Evolutionary conservation across 139 green algal species (phyloP), one percentile per base, ranked within the genome.

Genomic region (Chlorella sp.): DNA sequence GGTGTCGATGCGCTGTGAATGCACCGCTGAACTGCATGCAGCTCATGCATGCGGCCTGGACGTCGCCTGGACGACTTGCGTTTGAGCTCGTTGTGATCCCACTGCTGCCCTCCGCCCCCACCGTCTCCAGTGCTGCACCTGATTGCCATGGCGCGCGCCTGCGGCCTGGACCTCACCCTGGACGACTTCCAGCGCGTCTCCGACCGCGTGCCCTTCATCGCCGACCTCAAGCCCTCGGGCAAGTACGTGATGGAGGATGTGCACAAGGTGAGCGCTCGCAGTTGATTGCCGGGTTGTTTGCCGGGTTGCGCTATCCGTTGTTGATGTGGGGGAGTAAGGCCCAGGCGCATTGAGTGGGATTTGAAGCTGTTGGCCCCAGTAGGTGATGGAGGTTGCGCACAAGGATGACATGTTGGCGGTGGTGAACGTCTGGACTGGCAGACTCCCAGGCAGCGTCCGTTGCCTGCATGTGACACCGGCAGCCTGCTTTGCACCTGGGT

Each of bases 211-310:
- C 97, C 97, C 38, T 98, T 99, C 91, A 94, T 99, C 70, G 96
- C 95, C 30, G 96, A 99, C 91, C 90, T 99, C 64, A 99, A 99
- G 90, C 97, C 97, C 22, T 93, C 79, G 17, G 97, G 97, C 65
- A 95, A 95, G 72, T 99, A 98, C 84, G 97, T 99, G 24, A 99
- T 99, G 97, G 97, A 99, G 92, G 97, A 99, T 83, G 46, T 99
- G 54, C 97, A 99, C 93, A 97, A 96, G 91, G 93, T 96, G 84
- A 68, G 73, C 41, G 30, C 24, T n/a, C 17, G n/a, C n/a, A n/a
- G n/a, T n/a, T n/a, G n/a, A n/a, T n/a, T n/a, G n/a, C n/a, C 0
- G 34, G 30, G 28, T 2, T 1, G 41, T 1, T 22, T 40, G 54
- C 2, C 3, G 32, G 1, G 73, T 65, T 68, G 36, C 30, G n/a